Percentiles rank a stretch among this genome's conserved stretches.
These are phyloP conservation scores for Pezicula rhizophila DNA, from an alignment of 2,329 filamentous ascomycete genomes.

Conservation along the genomic window DNA sequence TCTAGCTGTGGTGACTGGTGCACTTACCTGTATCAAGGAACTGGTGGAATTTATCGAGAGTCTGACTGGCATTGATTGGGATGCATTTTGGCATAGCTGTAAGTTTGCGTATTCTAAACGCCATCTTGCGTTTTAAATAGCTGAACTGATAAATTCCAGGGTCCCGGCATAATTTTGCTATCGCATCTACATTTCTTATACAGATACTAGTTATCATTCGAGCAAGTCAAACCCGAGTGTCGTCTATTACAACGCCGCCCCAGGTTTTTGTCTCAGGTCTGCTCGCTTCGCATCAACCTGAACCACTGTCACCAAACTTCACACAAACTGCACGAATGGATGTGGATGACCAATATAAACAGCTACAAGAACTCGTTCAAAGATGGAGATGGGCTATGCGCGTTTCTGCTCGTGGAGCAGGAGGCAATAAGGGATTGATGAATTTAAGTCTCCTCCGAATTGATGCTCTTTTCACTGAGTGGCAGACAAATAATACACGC, in stretches of 20 bases:
- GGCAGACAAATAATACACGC: no score
- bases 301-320: no score
- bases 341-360: no score
- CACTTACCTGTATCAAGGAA: constrained; percentile 12
- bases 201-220: constrained; percentile 8
- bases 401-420: constrained; percentile 8
- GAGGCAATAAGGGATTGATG: constrained; percentile 13
- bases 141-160: background rate
- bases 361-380: constrained; percentile 4
- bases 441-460: constrained; percentile 13
- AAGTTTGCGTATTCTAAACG: background rate
- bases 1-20: constrained; percentile 9
- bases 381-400: constrained; percentile 14
- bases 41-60: constrained; percentile 17
- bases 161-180: constrained; percentile 14
- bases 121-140: background rate
- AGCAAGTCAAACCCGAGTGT: no score
- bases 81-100: constrained; percentile 18
- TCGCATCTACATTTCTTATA: constrained; percentile 13
- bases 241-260: no score
- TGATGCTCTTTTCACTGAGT: background rate
- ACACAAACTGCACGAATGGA: no score
- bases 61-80: constrained; percentile 11
- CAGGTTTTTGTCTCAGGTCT: no score
- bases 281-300: no score